These are phyloP conservation scores for Penicillium psychrofluorescens DNA, from an alignment of 495 filamentous ascomycete genomes.

Conservation along the genomic window DNA sequence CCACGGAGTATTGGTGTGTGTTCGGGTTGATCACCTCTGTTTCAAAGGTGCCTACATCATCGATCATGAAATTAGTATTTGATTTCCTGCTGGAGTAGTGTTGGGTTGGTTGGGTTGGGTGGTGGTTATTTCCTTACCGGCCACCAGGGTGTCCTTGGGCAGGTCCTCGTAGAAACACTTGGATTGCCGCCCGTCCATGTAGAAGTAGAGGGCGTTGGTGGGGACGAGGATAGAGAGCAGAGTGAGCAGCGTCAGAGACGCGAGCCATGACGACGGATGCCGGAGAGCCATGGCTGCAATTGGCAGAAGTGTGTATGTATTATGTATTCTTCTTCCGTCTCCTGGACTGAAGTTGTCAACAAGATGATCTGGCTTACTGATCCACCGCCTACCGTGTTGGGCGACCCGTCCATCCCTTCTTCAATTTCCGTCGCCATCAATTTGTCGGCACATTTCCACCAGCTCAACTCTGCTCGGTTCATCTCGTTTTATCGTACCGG, in stretches of 20 bases:
- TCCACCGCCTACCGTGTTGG: constrained; percentile 17
- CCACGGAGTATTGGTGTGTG: constrained; percentile 53
- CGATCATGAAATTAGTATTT: neutral
- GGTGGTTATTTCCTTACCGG: constrained; percentile 47
- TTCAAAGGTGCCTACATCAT: constrained; percentile 61
- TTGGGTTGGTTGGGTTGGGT: too few species aligned
- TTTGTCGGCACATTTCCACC: too few species aligned
- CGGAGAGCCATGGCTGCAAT: constrained; percentile 24
- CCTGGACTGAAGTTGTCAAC: constrained; percentile 13
- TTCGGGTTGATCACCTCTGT: constrained; percentile 71
- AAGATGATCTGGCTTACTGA: constrained; percentile 11
- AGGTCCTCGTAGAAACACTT: constrained; percentile 97
- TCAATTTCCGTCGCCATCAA: neutral
- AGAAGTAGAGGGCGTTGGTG: constrained; percentile 87
- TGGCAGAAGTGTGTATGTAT: too few species aligned
- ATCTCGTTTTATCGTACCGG: too few species aligned
- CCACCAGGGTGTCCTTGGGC: constrained; percentile 93
- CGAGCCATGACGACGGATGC: constrained; percentile 34
- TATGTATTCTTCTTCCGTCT: constrained; percentile 2
- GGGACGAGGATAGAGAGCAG: constrained; percentile 45
- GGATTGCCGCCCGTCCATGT: constrained; percentile 67
- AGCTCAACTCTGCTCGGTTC: too few species aligned
- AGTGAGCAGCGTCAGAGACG: constrained; percentile 27
- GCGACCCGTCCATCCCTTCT: constrained; percentile 2
- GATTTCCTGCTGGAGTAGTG: too few species aligned